Percentiles rank a stretch among this genome's conserved stretches.
phyloP scores from a whole-genome alignment of 345 rosid species.

The Aquilaria malaccensis region DNA sequence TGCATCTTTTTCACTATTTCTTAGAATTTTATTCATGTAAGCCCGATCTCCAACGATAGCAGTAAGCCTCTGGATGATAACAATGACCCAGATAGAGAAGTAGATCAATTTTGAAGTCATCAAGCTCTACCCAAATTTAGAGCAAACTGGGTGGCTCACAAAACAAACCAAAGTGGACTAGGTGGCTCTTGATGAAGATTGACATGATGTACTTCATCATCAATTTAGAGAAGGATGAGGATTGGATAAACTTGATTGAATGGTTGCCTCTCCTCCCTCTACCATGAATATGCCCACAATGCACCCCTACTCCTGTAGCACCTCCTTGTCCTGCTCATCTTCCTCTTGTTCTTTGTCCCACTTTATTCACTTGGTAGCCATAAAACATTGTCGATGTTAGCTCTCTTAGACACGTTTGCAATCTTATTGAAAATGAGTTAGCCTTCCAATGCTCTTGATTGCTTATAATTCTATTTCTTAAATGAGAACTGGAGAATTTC shows the following conservation, averaged over 20 bases:
- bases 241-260: conserved; percentile 79
- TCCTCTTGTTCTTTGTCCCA: conserved; percentile 44
- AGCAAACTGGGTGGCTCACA: too few relatives aligned
- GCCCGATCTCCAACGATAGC: too few relatives aligned
- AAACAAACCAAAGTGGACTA: too few relatives aligned
- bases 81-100: too few relatives aligned
- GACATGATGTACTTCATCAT: too few relatives aligned
- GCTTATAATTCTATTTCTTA: conserved; percentile 52
- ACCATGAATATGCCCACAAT: conserved; percentile 66
- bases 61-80: too few relatives aligned
- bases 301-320: conserved; percentile 63
- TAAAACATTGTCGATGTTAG: conserved; percentile 21
- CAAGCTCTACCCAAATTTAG: too few relatives aligned
- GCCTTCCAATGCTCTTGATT: conserved; percentile 76
- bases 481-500: conserved; percentile 30
- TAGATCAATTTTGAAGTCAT: too few relatives aligned
- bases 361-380: conserved; percentile 20
- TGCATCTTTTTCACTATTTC: too few relatives aligned
- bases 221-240: conserved; percentile 7
- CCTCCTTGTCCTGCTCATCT: conserved; percentile 32
- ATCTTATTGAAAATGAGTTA: conserved; percentile 60
- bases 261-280: conserved; percentile 65
- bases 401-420: conserved; percentile 46
- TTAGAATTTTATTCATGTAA: too few relatives aligned
- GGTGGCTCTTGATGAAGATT: too few relatives aligned